Percentiles rank a stretch among this genome's conserved stretches.
Evolutionary conservation across 306 rosid genomes (phyloP).

Genomic region (Sphenostylis stenocarpa): DNA sequence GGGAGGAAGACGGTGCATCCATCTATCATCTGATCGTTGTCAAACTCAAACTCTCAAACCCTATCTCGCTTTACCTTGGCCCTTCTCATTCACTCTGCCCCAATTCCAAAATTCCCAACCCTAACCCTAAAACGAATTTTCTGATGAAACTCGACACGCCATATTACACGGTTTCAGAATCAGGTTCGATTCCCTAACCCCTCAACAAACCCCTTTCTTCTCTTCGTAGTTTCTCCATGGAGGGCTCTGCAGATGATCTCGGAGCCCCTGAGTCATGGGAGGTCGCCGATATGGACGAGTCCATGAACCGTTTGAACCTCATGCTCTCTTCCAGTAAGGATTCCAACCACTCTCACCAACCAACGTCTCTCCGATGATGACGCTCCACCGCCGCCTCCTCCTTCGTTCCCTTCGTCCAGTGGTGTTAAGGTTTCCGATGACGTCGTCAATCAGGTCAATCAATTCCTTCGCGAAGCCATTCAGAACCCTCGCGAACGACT

Average conservation of each 20-base stretch:
- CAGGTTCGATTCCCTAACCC: constrained; percentile 37
- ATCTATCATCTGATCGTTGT: constrained; percentile 29
- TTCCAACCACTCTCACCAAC: constrained; percentile 36
- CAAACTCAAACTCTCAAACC: constrained; percentile 34
- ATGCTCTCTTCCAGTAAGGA: constrained; percentile 62
- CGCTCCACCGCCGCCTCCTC: constrained; percentile 15
- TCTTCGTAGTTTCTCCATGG: constrained; percentile 51
- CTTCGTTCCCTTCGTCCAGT: constrained; percentile 31
- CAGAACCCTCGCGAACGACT: constrained; percentile 97
- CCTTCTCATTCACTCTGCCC: constrained; percentile 33
- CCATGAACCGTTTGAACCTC: constrained; percentile 77
- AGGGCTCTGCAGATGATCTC: constrained; percentile 87
- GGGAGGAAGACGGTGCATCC: constrained; percentile 27
- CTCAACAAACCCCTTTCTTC: constrained; percentile 17
- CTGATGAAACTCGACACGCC: constrained; percentile 50
- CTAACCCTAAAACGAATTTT: constrained; percentile 40
- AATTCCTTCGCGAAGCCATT: constrained; percentile 91
- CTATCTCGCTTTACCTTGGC: constrained; percentile 36
- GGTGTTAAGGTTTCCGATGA: constrained; percentile 57
- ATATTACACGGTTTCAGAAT: constrained; percentile 24
- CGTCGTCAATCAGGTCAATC: constrained; percentile 69
- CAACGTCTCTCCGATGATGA: constrained; percentile 7
- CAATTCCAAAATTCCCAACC: constrained; percentile 37
- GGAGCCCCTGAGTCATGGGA: constrained; percentile 99
- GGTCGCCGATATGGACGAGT: constrained; percentile 82